These are phyloP conservation scores for Penicillium flavigenum DNA, from an alignment of 495 filamentous ascomycete species.

Conservation along the genomic window DNA sequence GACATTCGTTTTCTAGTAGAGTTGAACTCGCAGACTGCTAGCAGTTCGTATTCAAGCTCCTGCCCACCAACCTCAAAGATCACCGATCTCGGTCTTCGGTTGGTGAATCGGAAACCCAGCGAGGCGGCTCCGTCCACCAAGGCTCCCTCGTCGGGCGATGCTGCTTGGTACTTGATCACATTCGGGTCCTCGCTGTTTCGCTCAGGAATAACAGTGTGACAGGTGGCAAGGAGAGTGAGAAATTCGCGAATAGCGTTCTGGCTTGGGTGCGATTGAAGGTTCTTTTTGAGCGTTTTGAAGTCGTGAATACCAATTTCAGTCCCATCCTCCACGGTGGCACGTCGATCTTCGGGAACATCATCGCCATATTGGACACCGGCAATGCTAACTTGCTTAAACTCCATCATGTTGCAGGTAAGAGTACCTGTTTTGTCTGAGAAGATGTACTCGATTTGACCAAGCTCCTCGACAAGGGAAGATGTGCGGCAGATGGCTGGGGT, in stretches of 20 bases:
- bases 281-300: slow-evolving; percentile 73
- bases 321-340: slow-evolving; percentile 72
- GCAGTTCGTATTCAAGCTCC: slow-evolving; percentile 80
- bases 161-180: slow-evolving; percentile 94
- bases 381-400: slow-evolving; percentile 93
- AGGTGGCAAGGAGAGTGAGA: slow-evolving; percentile 81
- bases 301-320: slow-evolving; percentile 81
- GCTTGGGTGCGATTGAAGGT: slow-evolving; percentile 67
- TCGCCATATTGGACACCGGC: slow-evolving; percentile 92
- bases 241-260: slow-evolving; percentile 82
- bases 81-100: slow-evolving; percentile 83
- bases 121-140: slow-evolving; percentile 86
- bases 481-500: slow-evolving; percentile 95
- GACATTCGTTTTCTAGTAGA: slow-evolving; percentile 98
- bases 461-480: slow-evolving; percentile 92
- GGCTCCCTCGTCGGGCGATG: slow-evolving; percentile 95
- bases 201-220: slow-evolving; percentile 98
- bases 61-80: slow-evolving; percentile 71
- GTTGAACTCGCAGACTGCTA: slow-evolving; percentile 98
- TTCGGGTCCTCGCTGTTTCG: slow-evolving; percentile 68
- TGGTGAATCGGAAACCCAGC: slow-evolving; percentile 86
- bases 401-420: slow-evolving; percentile 99
- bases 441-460: slow-evolving; percentile 97
- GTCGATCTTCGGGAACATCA: slow-evolving; percentile 87
- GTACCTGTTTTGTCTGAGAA: slow-evolving; percentile 99